A percentile compares a stretch with the other conserved stretches of the same genome.
These are phyloP conservation scores for Actinomortierella ambigua DNA, from an alignment of 371 early-diverging fungal genomes.

Conservation along the genomic window DNA sequence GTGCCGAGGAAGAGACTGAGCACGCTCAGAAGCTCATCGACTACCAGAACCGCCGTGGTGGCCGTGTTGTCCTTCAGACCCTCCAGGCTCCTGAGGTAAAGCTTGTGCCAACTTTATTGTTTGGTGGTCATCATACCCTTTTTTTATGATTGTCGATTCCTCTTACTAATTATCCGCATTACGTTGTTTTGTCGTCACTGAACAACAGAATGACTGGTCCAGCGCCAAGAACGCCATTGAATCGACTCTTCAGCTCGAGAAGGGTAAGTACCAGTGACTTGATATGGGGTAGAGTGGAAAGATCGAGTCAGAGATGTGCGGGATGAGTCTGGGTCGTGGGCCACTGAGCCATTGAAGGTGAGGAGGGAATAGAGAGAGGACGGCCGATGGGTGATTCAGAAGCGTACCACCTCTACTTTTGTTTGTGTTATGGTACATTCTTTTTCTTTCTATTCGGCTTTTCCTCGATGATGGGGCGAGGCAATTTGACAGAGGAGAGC, in stretches of 20 bases:
- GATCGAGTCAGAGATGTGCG: no score
- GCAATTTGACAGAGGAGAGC: no score
- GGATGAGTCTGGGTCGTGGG: no score
- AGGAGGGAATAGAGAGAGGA: no score
- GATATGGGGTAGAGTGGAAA: no score
- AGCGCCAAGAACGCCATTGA: slow-evolving; percentile 71
- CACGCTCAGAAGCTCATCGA: slow-evolving; percentile 63
- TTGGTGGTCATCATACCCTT: not conserved
- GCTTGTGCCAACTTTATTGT: not conserved
- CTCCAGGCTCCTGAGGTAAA: slow-evolving; percentile 42
- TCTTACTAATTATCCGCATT: no score
- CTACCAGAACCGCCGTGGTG: slow-evolving; percentile 69
- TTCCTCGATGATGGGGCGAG: no score
- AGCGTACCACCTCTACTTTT: not conserved
- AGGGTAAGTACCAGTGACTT: no score
- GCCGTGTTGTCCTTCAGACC: slow-evolving; percentile 51
- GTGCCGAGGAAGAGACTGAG: slow-evolving; percentile 63
- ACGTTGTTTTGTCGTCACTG: no score
- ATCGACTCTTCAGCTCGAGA: slow-evolving; percentile 70
- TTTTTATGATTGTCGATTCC: no score
- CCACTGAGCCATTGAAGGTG: no score
- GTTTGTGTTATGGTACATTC: not conserved
- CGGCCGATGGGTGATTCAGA: not conserved
- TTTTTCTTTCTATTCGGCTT: not conserved
- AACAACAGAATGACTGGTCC: slow-evolving; percentile 65